Conservation (phyloP, 139 green algal species). For the Choricystis sp. region DNA sequence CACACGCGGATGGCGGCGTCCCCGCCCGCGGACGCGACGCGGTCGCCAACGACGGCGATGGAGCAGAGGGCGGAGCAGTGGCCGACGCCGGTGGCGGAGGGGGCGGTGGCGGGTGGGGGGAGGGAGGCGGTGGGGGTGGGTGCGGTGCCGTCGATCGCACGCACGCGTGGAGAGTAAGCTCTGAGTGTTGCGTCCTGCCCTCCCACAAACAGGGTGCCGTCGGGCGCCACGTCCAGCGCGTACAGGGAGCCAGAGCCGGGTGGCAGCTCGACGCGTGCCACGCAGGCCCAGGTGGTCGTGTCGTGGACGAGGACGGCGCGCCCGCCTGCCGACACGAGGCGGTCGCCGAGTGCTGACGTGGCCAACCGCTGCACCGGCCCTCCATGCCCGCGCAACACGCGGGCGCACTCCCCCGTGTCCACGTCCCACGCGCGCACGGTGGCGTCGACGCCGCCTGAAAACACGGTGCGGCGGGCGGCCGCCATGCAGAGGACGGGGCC, state of each 20-base stretch:
- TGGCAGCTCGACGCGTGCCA: slow-evolving; percentile 12
- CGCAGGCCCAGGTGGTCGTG: slow-evolving; percentile 24
- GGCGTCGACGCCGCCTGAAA: slow-evolving; percentile 43
- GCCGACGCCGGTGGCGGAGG: slow-evolving; percentile 8
- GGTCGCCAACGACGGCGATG: slow-evolving; percentile 29
- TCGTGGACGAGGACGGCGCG: slow-evolving; percentile 56
- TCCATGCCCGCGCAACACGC: slow-evolving; percentile 36
- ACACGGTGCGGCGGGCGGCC: slow-evolving; percentile 29
- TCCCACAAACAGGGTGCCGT: slow-evolving; percentile 22
- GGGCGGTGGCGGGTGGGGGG: background rate
- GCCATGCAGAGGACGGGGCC: slow-evolving; percentile 36
- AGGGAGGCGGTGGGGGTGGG: background rate
- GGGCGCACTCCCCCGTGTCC: slow-evolving; percentile 18
- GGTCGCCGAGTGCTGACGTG: slow-evolving; percentile 13
- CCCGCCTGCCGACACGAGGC: slow-evolving; percentile 44
- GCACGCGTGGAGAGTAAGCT: background rate
- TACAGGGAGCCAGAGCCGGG: slow-evolving; percentile 16
- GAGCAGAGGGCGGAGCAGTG: slow-evolving; percentile 44
- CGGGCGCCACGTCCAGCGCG: slow-evolving; percentile 9
- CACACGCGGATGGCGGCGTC: slow-evolving; percentile 61
- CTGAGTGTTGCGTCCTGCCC: slow-evolving; percentile 20
- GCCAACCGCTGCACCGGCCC: slow-evolving; percentile 56
- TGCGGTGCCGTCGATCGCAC: too few species aligned
- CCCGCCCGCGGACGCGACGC: slow-evolving; percentile 22
- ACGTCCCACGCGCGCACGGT: slow-evolving; percentile 59